Percentiles rank a stretch among this genome's conserved stretches.
Conservation (phyloP, 208 protist species). For the Angomonas ambiguus region DNA sequence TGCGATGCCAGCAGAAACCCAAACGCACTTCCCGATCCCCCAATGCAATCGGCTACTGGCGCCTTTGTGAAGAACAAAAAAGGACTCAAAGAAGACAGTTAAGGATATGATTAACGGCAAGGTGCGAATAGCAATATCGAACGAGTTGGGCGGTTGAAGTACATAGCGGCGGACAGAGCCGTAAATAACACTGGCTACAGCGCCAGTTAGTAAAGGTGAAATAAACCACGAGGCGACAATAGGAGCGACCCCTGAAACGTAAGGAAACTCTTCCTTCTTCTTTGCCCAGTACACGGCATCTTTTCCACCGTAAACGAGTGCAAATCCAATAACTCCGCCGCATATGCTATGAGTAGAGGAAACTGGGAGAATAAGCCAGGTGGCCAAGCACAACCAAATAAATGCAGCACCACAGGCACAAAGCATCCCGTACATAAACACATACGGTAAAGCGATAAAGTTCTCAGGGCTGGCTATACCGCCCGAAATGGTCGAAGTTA, state of each 20-base stretch:
- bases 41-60: slow-evolving; percentile 55
- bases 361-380: slow-evolving; percentile 59
- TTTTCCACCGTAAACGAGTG: slow-evolving; percentile 65
- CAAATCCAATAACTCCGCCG: slow-evolving; percentile 77
- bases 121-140: slow-evolving; percentile 42
- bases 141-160: slow-evolving; percentile 48
- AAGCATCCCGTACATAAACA: slow-evolving; percentile 84
- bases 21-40: slow-evolving; percentile 36
- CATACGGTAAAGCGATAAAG: slow-evolving; percentile 58
- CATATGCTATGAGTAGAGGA: slow-evolving; percentile 81
- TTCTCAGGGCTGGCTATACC: slow-evolving; percentile 61
- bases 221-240: slow-evolving; percentile 84
- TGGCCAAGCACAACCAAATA: slow-evolving; percentile 61
- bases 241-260: slow-evolving; percentile 59
- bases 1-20: slow-evolving; percentile 53
- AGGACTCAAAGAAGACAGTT: slow-evolving; percentile 76
- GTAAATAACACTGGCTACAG: slow-evolving; percentile 55
- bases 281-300: slow-evolving; percentile 57
- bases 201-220: slow-evolving; percentile 62
- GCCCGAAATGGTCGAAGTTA: slow-evolving; percentile 73
- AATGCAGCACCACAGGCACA: slow-evolving; percentile 63
- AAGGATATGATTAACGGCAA: slow-evolving; percentile 59
- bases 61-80: slow-evolving; percentile 79
- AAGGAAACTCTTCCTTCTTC: slow-evolving; percentile 52
- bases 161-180: slow-evolving; percentile 41